Evolutionary conservation across 176 grass and related monocot species (phyloP).

Genomic region (Miscanthus lutarioriparius): DNA sequence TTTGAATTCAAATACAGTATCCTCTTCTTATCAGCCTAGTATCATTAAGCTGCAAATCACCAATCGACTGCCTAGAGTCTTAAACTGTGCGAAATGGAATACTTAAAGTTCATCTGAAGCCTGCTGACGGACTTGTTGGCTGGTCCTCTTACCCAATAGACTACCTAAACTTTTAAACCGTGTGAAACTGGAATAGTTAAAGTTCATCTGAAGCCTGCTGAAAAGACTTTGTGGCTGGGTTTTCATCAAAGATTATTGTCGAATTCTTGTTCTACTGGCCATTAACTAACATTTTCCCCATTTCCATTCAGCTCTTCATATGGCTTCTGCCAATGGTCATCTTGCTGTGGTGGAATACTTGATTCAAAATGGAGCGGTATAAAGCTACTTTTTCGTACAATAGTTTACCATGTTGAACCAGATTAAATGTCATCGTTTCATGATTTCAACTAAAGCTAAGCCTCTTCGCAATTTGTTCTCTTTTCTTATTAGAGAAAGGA

Average conservation of each 20-base stretch:
- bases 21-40: not conserved
- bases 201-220: not conserved
- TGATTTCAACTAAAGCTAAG: not conserved
- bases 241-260: not conserved
- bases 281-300: conserved; percentile 26
- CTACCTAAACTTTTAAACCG: not conserved
- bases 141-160: not conserved
- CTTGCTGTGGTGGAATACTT: conserved; percentile 88
- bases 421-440: not conserved
- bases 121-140: not conserved
- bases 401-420: not conserved
- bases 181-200: not conserved
- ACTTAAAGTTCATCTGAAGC: not conserved
- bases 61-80: not conserved
- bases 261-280: not conserved
- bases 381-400: not conserved
- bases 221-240: not conserved
- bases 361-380: conserved; percentile 82
- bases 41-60: not conserved
- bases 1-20: not conserved
- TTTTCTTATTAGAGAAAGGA: not conserved
- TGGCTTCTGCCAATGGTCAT: conserved; percentile 94
- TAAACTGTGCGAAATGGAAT: not conserved
- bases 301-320: conserved; percentile 77
- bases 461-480: not conserved